Evolutionary conservation across 106 monocot genomes (phyloP).

Genomic region (Dendrobium officinale): DNA sequence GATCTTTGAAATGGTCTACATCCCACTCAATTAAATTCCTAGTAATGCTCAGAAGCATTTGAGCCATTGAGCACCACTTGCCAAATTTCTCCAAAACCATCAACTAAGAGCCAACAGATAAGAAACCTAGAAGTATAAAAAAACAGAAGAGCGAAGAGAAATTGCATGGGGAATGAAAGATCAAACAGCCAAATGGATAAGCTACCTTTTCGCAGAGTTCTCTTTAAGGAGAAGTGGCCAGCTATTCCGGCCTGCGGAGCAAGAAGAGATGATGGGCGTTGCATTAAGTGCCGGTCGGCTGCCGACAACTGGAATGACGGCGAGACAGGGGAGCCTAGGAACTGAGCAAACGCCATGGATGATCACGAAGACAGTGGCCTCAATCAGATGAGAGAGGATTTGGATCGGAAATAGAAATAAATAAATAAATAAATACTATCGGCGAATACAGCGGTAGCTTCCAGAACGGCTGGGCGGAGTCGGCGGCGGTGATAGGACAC

Average conservation of each 20-base stretch:
- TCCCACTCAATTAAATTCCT: not conserved
- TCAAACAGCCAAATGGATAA: not conserved
- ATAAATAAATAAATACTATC: not conserved
- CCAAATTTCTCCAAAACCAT: not conserved
- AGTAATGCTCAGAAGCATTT: not conserved
- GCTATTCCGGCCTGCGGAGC: not conserved
- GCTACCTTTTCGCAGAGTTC: not conserved
- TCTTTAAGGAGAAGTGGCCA: not conserved
- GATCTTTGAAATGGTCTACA: not conserved
- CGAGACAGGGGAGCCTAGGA: not conserved
- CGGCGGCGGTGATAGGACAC: too few species aligned
- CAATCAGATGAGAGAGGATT: not conserved
- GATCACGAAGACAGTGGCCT: not conserved
- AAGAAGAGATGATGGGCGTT: not conserved
- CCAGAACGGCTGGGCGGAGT: not conserved
- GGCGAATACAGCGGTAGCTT: not conserved
- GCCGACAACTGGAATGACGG: not conserved
- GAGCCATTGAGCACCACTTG: not conserved
- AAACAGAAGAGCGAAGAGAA: not conserved
- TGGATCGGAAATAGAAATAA: not conserved
- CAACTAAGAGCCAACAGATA: not conserved
- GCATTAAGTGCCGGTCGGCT: not conserved
- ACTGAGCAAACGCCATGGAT: slow-evolving; percentile 8
- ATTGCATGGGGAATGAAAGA: not conserved
- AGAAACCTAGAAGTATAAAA: not conserved